phyloP scores from a whole-genome alignment of 345 rosid species.

The Turnera subulata region DNA sequence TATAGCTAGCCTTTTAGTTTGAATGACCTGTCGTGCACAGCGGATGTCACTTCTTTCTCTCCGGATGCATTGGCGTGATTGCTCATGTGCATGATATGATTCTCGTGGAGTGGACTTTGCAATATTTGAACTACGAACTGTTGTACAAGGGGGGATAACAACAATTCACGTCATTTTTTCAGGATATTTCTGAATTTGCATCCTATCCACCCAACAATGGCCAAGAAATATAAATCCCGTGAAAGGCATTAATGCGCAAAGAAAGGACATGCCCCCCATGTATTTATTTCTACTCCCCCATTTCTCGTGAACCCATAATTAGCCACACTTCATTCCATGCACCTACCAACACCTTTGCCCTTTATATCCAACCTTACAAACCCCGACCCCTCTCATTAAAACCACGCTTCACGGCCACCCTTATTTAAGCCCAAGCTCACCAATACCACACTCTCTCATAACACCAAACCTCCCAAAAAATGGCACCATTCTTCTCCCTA shows the following conservation, averaged over 20 bases:
- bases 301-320: constrained; percentile 49
- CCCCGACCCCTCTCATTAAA: constrained; percentile 27
- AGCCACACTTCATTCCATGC: constrained; percentile 9
- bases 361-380: neutral
- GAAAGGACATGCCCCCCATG: neutral
- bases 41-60: no score
- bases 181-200: no score
- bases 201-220: no score
- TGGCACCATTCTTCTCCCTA: constrained; percentile 13
- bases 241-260: constrained; percentile 44
- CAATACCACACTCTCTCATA: neutral
- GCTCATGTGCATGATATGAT: no score
- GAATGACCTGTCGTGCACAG: no score
- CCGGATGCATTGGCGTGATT: no score
- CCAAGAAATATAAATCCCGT: no score
- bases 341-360: constrained; percentile 11
- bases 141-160: no score
- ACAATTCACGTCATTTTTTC: no score
- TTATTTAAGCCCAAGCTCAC: constrained; percentile 15
- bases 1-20: no score
- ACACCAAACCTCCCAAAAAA: neutral
- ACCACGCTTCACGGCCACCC: neutral
- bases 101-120: no score
- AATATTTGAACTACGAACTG: no score
- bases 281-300: constrained; percentile 30